Base-by-base conservation (phyloP, 176 grass and related monocot species). In the Avena atlantica region DNA sequence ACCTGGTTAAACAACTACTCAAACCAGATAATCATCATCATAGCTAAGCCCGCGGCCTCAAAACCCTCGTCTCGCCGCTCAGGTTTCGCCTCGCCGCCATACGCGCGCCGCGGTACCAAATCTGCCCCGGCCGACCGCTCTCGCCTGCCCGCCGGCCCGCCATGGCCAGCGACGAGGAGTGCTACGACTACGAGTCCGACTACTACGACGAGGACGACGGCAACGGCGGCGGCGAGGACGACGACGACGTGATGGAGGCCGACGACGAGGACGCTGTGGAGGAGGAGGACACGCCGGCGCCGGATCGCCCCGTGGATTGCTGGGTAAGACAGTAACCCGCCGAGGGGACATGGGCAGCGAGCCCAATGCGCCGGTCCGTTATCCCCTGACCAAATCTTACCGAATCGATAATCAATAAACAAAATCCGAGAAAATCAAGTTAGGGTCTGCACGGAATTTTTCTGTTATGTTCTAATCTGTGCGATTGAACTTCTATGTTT, bases 111-210 rank as follows among this genome's bases (percentile, higher is more conserved):
- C 73, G 23, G 8, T 8, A 19, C 24, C 72, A 8, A 75, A 52
- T 2, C 47, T 40, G 13, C 15, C 24, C 27, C 24, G 57, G n/a
- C 63, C 0, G 37, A 20, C 31, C 12, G 12, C 31, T 63, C 44
- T 86, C 84, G 11, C 20, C n/a, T 34, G 31, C 31, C 31, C 21
- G 60, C 21, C 60, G 9, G 20, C 14, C 70, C 11, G 49, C 56
- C 51, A 76, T 66, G 79, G 78, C 74, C 40, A 68, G 80, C 80
- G 76, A 78, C 76, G 76, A 78, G 10, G 86, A 83, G 12, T 53
- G 29, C 71, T 83, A 52, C 80, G 80, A 42, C 80, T 59, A 83
- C 62, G 82, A 70, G 34, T 83, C 60, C 42, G 62, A 84, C 76
- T 69, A 89, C 16, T 68, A 80, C 52, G 81, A 89, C 31, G 48